phyloP scores from a whole-genome alignment of 2,329 filamentous ascomycete genomes.

The Phymatotrichopsis omnivora region DNA sequence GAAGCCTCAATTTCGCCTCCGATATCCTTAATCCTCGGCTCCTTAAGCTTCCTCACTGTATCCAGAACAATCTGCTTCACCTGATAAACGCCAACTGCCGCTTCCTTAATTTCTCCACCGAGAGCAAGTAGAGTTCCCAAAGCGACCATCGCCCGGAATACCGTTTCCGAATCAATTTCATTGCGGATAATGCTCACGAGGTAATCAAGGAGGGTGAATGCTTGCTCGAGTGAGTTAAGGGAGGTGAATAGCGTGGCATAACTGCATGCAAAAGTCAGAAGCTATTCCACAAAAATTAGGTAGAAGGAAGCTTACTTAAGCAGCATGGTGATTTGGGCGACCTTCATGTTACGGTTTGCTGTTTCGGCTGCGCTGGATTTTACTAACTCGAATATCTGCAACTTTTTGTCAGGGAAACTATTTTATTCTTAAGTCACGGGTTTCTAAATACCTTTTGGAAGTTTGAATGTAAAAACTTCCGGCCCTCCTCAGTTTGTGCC shows the following conservation, averaged over 20 bases:
- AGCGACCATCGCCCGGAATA: constrained; percentile 73
- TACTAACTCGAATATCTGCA: no score
- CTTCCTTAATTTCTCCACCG: constrained; percentile 40
- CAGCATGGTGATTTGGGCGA: constrained; percentile 70
- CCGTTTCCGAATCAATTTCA: constrained; percentile 67
- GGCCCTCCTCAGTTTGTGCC: constrained; percentile 64
- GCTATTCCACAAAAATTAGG: constrained; percentile 20
- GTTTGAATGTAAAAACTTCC: constrained; percentile 52
- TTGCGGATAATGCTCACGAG: constrained; percentile 53
- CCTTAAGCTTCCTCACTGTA: constrained; percentile 38
- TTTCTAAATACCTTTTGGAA: no score
- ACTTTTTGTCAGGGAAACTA: no score
- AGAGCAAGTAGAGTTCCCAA: constrained; percentile 65
- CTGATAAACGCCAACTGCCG: constrained; percentile 39
- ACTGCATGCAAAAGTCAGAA: constrained; percentile 23
- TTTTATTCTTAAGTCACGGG: no score
- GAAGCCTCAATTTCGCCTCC: constrained; percentile 23
- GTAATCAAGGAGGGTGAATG: constrained; percentile 45
- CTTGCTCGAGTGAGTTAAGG: constrained; percentile 32
- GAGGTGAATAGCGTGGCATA: constrained; percentile 60
- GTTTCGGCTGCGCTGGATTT: constrained; percentile 43
- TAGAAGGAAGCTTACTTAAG: constrained; percentile 52
- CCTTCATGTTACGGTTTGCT: constrained; percentile 65
- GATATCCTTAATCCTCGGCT: constrained; percentile 24
- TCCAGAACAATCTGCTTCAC: constrained; percentile 37